Conservation (phyloP, 2,329 filamentous ascomycete species). For the Shiraia bambusicola region DNA sequence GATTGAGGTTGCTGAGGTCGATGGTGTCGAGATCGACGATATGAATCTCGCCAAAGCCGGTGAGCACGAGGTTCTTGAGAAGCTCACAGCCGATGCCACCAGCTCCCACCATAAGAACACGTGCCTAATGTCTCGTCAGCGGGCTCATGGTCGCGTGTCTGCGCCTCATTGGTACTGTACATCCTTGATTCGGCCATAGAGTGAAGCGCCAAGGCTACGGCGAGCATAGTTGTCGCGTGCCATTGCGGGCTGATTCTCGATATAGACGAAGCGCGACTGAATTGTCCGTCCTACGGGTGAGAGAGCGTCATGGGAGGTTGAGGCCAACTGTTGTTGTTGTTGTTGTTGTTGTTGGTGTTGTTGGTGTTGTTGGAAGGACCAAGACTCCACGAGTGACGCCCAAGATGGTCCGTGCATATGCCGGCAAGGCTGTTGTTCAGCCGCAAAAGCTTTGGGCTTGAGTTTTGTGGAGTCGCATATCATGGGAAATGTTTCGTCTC, state of each 20-base stretch:
- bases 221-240: slow-evolving; percentile 52
- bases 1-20: slow-evolving; percentile 94
- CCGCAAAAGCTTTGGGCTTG: slow-evolving; percentile 28
- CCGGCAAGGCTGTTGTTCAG: slow-evolving; percentile 11
- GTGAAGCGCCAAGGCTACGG: slow-evolving; percentile 62
- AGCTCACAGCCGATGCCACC: slow-evolving; percentile 97
- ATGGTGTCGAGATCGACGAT: slow-evolving; percentile 98
- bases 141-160: neutral
- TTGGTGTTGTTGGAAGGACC: neutral
- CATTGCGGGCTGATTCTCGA: slow-evolving; percentile 37
- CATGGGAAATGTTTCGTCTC: neutral
- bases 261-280: slow-evolving; percentile 1
- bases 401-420: neutral
- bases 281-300: slow-evolving; percentile 8
- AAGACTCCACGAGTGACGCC: too few relatives aligned
- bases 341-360: slow-evolving; percentile 1
- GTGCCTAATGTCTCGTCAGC: slow-evolving; percentile 60
- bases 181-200: slow-evolving; percentile 69
- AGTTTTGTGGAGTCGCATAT: neutral
- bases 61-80: slow-evolving; percentile 91
- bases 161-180: slow-evolving; percentile 47
- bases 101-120: slow-evolving; percentile 90
- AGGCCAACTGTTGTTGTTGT: slow-evolving; percentile 6
- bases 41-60: slow-evolving; percentile 89
- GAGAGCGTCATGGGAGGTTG: slow-evolving; percentile 21